phyloP scores from a whole-genome alignment of 2,329 filamentous ascomycete genomes.

The Monascus ruber region DNA sequence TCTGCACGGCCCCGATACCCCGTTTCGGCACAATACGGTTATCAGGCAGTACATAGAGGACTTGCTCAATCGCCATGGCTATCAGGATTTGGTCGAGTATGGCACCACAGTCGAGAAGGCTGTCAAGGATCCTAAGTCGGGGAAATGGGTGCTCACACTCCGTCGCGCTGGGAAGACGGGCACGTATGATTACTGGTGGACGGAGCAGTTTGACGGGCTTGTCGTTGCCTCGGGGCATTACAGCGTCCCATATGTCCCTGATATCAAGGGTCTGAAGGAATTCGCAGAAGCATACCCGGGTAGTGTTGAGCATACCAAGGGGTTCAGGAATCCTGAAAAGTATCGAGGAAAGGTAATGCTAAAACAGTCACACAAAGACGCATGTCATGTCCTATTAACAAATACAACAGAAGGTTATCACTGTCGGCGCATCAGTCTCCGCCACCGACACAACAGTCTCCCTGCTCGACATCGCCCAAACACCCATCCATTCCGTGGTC shows the following conservation, averaged over 20 bases:
- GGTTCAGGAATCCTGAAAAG: constrained; percentile 25
- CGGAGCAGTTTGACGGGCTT: constrained; percentile 50
- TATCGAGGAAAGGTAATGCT: constrained; percentile 23
- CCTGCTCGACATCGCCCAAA: constrained; percentile 34
- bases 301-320: constrained; percentile 31
- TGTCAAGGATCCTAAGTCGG: constrained; percentile 35
- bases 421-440: constrained; percentile 55
- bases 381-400: neutral
- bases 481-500: constrained; percentile 44
- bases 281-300: constrained; percentile 28
- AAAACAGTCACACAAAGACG: constrained; percentile 5
- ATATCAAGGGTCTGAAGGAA: constrained; percentile 31
- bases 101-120: constrained; percentile 52
- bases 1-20: constrained; percentile 46
- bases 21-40: constrained; percentile 51
- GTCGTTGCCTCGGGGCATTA: constrained; percentile 52
- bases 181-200: constrained; percentile 49
- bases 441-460: constrained; percentile 51
- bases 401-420: constrained; percentile 40
- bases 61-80: constrained; percentile 44
- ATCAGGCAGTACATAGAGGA: constrained; percentile 45
- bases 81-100: constrained; percentile 35
- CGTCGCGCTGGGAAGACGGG: constrained; percentile 23
- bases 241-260: constrained; percentile 42
- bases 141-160: constrained; percentile 45